phyloP scores from a whole-genome alignment of 176 grass and related monocot species.

The Dactylis glomerata region DNA sequence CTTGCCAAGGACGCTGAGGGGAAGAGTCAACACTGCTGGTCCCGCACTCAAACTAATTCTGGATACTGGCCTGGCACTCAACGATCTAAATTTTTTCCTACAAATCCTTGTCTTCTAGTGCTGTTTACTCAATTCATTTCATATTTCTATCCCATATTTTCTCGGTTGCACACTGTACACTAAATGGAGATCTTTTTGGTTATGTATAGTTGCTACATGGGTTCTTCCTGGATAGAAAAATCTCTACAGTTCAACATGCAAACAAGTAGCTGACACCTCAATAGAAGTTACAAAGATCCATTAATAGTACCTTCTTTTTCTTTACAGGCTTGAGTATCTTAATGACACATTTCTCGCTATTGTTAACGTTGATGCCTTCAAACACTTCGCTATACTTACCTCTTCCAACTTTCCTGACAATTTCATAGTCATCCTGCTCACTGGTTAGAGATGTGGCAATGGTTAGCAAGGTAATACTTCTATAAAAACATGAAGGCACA shows the following conservation, averaged over 20 bases:
- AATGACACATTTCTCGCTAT: slow-evolving; percentile 88
- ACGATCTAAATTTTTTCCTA: background rate
- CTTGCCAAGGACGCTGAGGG: background rate
- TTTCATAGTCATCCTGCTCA: slow-evolving; percentile 94
- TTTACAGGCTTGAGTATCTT: slow-evolving; percentile 99
- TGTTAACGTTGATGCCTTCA: slow-evolving; percentile 90
- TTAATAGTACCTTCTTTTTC: slow-evolving; percentile 91
- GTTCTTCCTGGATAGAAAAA: background rate
- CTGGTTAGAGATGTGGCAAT: slow-evolving; percentile 42
- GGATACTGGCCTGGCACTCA: background rate
- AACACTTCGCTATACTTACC: slow-evolving; percentile 99
- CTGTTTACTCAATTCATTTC: background rate
- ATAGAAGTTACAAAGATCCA: background rate
- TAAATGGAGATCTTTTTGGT: background rate
- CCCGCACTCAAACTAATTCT: background rate
- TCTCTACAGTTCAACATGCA: background rate
- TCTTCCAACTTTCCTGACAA: slow-evolving; percentile 94
- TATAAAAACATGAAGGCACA: background rate
- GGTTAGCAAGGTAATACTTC: slow-evolving; percentile 17
- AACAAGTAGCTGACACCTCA: background rate
- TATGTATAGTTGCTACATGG: background rate
- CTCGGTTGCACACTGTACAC: background rate
- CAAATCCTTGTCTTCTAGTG: background rate
- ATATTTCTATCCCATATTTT: background rate
- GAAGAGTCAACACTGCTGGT: background rate